These are phyloP conservation scores for Leptographium procerum DNA, from an alignment of 2,329 filamentous ascomycete genomes.

Conservation along the genomic window DNA sequence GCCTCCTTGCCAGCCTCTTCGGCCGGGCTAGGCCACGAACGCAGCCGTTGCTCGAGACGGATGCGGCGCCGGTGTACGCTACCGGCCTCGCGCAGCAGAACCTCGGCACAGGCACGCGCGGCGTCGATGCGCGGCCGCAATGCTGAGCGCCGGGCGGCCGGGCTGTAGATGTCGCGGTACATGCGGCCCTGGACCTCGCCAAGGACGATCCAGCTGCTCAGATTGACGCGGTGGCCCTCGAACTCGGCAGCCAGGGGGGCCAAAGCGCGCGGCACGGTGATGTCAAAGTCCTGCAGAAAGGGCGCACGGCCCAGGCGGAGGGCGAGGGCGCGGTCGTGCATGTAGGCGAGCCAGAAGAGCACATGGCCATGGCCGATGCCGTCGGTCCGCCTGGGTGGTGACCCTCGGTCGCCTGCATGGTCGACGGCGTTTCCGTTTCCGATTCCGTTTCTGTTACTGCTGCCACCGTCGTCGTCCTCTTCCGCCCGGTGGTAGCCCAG, in stretches of 20 bases:
- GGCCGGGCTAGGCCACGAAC: neutral
- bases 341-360: constrained; percentile 14
- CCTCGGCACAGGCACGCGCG: constrained; percentile 26
- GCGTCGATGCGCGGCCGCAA: constrained; percentile 27
- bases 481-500: constrained; percentile 41
- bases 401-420: too few species aligned
- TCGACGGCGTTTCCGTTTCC: too few species aligned
- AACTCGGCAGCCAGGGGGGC: constrained; percentile 15
- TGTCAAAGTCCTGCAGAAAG: constrained; percentile 45
- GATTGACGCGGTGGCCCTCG: constrained; percentile 34
- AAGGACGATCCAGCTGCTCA: constrained; percentile 42
- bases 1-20: neutral
- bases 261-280: constrained; percentile 28
- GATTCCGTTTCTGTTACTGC: too few species aligned
- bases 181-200: constrained; percentile 46
- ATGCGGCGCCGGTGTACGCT: neutral
- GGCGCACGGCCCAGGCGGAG: constrained; percentile 48
- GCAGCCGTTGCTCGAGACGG: neutral
- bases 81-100: constrained; percentile 19
- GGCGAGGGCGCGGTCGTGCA: constrained; percentile 44
- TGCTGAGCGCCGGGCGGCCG: constrained; percentile 24
- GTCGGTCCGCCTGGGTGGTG: too few species aligned
- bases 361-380: constrained; percentile 4
- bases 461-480: neutral
- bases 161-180: constrained; percentile 46